phyloP scores from a whole-genome alignment of 345 rosid species.

The Kernera saxatilis region DNA sequence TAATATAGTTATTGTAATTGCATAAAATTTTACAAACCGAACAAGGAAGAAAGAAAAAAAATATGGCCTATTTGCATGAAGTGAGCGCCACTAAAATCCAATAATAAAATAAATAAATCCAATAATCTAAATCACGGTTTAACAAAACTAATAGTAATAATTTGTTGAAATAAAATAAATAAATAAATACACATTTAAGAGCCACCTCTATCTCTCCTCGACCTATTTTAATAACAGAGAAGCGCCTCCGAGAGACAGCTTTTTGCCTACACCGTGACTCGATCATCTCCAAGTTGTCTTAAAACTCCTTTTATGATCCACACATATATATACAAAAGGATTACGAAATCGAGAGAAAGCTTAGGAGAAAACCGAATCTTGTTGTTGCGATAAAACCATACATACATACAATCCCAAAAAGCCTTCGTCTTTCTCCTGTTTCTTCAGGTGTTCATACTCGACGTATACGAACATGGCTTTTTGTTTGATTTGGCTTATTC shows the following conservation, averaged over 20 bases:
- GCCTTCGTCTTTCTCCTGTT: background rate
- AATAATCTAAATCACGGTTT: background rate
- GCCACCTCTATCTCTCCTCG: background rate
- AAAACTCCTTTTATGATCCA: background rate
- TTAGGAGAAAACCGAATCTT: background rate
- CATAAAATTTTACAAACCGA: background rate
- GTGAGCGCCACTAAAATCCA: background rate
- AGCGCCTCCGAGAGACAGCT: background rate
- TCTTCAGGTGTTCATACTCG: background rate
- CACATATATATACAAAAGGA: background rate
- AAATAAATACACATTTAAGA: background rate
- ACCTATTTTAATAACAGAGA: background rate
- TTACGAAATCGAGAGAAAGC: background rate
- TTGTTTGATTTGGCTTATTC: background rate
- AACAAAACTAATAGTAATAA: background rate
- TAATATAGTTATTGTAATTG: background rate
- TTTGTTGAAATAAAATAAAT: background rate
- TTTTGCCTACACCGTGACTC: background rate
- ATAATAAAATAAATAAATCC: no score
- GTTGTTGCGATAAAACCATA: background rate
- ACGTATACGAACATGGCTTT: conserved; percentile 5
- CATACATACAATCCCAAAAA: background rate
- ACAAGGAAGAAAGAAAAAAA: background rate
- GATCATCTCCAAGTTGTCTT: conserved; percentile 9
- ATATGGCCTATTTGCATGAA: background rate